These are phyloP conservation scores for Umbelopsis ramanniana DNA, from an alignment of 192 early-diverging fungal species.

Conservation along the genomic window DNA sequence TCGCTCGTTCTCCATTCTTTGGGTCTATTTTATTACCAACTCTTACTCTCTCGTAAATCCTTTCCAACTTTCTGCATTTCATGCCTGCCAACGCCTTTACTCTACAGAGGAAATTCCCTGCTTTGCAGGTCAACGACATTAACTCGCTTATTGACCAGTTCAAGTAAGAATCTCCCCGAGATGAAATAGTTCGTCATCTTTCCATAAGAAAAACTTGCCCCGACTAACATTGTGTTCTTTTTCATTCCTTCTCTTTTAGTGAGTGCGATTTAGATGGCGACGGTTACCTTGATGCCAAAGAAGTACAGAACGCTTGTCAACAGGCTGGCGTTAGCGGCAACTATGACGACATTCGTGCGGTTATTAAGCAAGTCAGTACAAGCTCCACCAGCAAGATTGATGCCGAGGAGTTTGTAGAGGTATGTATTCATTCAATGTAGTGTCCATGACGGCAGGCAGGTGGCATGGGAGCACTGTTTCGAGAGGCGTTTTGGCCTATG, in stretches of 20 bases:
- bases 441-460: no score
- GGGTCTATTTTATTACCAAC: background rate
- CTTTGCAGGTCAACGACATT: conserved; percentile 54
- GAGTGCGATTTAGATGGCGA: conserved; percentile 69
- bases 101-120: conserved; percentile 55
- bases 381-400: conserved; percentile 73
- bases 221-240: background rate
- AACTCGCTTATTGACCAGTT: conserved; percentile 55
- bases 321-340: conserved; percentile 64
- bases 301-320: conserved; percentile 66
- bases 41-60: background rate
- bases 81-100: conserved; percentile 59
- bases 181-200: background rate
- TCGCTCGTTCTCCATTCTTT: background rate
- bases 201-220: background rate
- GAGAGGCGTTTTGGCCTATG: no score
- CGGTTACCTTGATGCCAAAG: conserved; percentile 70
- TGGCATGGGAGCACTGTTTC: background rate
- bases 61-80: background rate
- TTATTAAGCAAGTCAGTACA: conserved; percentile 69
- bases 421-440: conserved; percentile 34
- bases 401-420: conserved; percentile 82
- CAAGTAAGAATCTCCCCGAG: conserved; percentile 40
- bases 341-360: conserved; percentile 77
- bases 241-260: conserved; percentile 32